These are phyloP conservation scores for Ogataea populi-albae DNA, from an alignment of 805 yeast species.

Conservation along the genomic window DNA sequence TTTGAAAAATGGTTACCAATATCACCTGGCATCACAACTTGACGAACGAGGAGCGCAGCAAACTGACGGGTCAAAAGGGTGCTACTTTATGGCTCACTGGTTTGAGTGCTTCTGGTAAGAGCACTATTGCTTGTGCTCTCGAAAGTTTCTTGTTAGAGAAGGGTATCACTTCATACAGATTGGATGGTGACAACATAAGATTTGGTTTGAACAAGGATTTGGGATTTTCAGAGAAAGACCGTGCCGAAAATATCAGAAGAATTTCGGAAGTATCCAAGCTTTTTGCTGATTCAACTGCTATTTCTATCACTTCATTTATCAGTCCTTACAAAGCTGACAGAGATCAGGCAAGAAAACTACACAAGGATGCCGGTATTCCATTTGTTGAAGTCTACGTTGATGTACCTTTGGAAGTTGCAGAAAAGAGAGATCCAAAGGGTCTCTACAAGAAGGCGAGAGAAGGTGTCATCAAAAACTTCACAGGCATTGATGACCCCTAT, in stretches of 20 bases:
- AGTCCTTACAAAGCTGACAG: constrained; percentile 88
- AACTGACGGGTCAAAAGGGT: constrained; percentile 74
- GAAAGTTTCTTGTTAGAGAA: constrained; percentile 76
- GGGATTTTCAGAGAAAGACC: constrained; percentile 87
- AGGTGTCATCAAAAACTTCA: constrained; percentile 89
- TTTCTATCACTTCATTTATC: constrained; percentile 88
- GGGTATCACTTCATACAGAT: constrained; percentile 73
- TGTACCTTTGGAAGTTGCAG: constrained; percentile 93
- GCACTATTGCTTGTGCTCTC: constrained; percentile 91
- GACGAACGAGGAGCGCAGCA: constrained; percentile 75
- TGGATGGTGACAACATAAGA: constrained; percentile 93
- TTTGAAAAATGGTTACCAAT: constrained; percentile 77
- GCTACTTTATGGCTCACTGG: constrained; percentile 96
- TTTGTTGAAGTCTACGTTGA: constrained; percentile 90
- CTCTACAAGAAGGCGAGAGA: constrained; percentile 95
- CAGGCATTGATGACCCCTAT: constrained; percentile 94
- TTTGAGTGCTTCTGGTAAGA: constrained; percentile 90
- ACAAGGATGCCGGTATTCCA: constrained; percentile 69
- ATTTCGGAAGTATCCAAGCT: constrained; percentile 92
- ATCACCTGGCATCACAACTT: constrained; percentile 95
- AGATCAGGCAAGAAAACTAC: constrained; percentile 80
- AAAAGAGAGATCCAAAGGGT: constrained; percentile 96
- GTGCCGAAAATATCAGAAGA: constrained; percentile 93
- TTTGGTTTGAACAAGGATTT: constrained; percentile 94
- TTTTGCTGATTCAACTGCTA: constrained; percentile 88